phyloP scores from a whole-genome alignment of 2,329 filamentous ascomycete genomes.

The Penicillium sp. region DNA sequence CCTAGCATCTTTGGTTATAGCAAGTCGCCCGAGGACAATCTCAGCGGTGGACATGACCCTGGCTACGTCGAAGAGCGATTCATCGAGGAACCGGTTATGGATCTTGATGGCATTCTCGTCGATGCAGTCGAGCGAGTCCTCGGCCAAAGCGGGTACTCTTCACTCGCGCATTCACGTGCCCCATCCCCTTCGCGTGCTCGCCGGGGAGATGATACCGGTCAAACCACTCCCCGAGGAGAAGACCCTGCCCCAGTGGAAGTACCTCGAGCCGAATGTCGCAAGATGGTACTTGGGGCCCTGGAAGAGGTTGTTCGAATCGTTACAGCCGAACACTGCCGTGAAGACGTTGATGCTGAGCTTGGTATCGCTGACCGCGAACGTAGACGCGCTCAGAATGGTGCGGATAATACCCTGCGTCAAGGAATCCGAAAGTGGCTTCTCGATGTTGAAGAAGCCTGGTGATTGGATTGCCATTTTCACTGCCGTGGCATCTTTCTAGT shows the following conservation, averaged over 20 bases:
- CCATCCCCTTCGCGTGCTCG: constrained; percentile 46
- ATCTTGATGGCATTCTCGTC: constrained; percentile 61
- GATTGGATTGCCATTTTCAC: constrained; percentile 5
- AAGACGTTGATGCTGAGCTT: constrained; percentile 40
- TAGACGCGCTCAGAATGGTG: constrained; percentile 35
- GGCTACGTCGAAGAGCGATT: constrained; percentile 55
- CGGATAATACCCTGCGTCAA: constrained; percentile 59
- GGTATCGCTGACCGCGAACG: constrained; percentile 38
- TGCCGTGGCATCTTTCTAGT: background rate
- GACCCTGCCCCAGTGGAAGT: constrained; percentile 46
- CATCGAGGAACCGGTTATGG: constrained; percentile 59
- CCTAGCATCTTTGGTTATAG: constrained; percentile 33
- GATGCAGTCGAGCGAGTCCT: constrained; percentile 63
- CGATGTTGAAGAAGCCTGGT: constrained; percentile 52
- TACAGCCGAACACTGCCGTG: constrained; percentile 52
- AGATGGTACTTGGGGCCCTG: constrained; percentile 59
- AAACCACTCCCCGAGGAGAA: constrained; percentile 32
- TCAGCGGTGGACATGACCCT: constrained; percentile 25
- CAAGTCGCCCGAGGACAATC: constrained; percentile 24
- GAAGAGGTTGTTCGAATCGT: constrained; percentile 61
- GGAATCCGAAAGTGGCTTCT: constrained; percentile 61
- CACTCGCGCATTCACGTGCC: constrained; percentile 45
- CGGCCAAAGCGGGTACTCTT: constrained; percentile 48
- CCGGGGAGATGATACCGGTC: constrained; percentile 35
- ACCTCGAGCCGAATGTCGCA: constrained; percentile 57